These are phyloP conservation scores for Blakeslea trispora DNA, from an alignment of 371 early-diverging fungal genomes.

Conservation along the genomic window DNA sequence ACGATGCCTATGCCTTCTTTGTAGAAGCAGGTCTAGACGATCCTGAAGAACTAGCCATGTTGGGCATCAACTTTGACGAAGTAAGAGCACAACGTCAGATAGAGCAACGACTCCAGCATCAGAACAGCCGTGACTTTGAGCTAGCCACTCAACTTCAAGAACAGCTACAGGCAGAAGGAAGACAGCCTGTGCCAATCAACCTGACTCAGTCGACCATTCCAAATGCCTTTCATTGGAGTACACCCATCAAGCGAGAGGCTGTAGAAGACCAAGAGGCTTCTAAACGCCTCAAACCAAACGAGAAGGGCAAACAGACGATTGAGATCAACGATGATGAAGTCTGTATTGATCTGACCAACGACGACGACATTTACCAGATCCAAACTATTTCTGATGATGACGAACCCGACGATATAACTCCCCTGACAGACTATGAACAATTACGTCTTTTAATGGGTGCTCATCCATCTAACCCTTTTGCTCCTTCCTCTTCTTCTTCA, in stretches of 20 bases:
- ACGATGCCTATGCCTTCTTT: constrained; percentile 22
- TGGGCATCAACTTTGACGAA: constrained; percentile 28
- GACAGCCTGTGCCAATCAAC: too few relatives aligned
- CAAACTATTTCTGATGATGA: not conserved
- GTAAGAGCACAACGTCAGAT: constrained; percentile 14
- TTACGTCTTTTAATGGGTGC: not conserved
- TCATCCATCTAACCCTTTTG: too few relatives aligned
- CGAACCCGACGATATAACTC: not conserved
- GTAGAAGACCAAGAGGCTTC: not conserved
- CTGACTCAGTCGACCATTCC: not conserved
- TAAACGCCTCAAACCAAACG: too few relatives aligned
- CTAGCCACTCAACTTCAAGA: constrained; percentile 7
- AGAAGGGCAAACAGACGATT: constrained; percentile 6
- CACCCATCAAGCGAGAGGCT: not conserved
- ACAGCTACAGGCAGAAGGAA: not conserved
- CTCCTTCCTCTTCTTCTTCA: too few relatives aligned
- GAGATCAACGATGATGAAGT: not conserved
- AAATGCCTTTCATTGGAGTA: not conserved
- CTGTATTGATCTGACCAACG: constrained; percentile 21
- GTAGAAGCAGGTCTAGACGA: constrained; percentile 22
- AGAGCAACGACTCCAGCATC: constrained; percentile 8
- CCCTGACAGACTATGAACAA: not conserved
- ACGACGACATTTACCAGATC: not conserved
- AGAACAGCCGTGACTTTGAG: constrained; percentile 12
- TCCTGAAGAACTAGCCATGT: constrained; percentile 11